Conservation (phyloP, 2,329 filamentous ascomycete genomes). For the Venturiaceae sp. region DNA sequence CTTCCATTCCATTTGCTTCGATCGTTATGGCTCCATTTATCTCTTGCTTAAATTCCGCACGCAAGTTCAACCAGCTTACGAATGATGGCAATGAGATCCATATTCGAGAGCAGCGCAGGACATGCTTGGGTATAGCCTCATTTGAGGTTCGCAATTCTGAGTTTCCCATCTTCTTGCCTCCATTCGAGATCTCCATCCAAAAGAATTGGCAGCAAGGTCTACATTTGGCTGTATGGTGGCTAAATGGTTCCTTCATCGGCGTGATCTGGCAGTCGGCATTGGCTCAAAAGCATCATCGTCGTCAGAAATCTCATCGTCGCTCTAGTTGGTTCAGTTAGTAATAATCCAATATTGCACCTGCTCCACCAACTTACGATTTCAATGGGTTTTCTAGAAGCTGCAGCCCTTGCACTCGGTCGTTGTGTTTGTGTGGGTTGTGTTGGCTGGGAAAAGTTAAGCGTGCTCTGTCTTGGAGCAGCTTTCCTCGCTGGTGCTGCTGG, state of each 20-base stretch:
- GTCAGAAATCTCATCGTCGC: constrained; percentile 31
- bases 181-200: too few species aligned
- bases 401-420: constrained; percentile 17
- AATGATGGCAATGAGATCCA: not conserved
- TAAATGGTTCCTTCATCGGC: not conserved
- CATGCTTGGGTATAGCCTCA: too few species aligned
- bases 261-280: constrained; percentile 11
- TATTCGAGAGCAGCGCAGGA: not conserved
- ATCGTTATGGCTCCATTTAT: not conserved
- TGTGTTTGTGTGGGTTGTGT: constrained; percentile 24
- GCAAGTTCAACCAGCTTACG: not conserved
- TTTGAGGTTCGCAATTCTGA: too few species aligned
- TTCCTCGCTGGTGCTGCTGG: constrained; percentile 20
- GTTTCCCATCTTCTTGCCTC: too few species aligned
- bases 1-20: not conserved
- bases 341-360: constrained; percentile 5
- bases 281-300: constrained; percentile 31
- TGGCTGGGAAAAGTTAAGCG: constrained; percentile 30
- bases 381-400: constrained; percentile 20
- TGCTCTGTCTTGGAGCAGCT: constrained; percentile 23
- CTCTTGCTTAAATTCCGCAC: not conserved
- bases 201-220: too few species aligned
- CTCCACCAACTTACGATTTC: constrained; percentile 23
- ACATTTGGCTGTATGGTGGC: too few species aligned
- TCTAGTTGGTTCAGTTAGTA: constrained; percentile 14